Evolutionary conservation across 768 basidiomycete species (phyloP).

Genomic region (Termitomyces sp.): DNA sequence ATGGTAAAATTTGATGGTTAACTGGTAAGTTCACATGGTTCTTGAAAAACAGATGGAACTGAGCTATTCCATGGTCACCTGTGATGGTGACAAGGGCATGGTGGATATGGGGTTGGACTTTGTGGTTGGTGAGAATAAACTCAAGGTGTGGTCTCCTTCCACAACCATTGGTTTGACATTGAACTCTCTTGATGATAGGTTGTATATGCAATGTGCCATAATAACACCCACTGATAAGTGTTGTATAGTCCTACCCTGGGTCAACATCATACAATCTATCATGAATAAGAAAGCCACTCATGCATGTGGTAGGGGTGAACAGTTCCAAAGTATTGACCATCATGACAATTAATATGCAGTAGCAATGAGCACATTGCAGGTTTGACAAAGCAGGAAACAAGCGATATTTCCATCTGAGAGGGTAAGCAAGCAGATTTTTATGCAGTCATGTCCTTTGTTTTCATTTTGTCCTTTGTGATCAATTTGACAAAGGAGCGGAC

Average conservation of each 20-base stretch:
- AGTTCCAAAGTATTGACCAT: neutral
- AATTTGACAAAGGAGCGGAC: neutral
- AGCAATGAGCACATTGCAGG: neutral
- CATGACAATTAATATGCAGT: neutral
- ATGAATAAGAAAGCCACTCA: neutral
- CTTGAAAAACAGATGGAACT: too few species aligned
- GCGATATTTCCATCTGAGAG: neutral
- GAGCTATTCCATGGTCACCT: too few species aligned
- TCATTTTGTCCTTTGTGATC: neutral
- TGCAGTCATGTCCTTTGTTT: neutral
- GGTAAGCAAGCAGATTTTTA: neutral
- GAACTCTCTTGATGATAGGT: too few species aligned
- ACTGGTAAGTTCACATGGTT: too few species aligned
- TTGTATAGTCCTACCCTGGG: neutral
- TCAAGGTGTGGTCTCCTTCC: too few species aligned
- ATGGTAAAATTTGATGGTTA: too few species aligned
- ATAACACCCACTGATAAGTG: too few species aligned
- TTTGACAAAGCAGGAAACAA: neutral
- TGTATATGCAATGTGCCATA: too few species aligned
- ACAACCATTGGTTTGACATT: too few species aligned
- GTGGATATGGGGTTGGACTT: too few species aligned
- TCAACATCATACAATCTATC: neutral
- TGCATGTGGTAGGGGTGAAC: neutral
- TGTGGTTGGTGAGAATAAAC: too few species aligned
- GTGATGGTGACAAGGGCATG: too few species aligned